Percentiles rank a stretch among this genome's conserved stretches.
Evolutionary conservation across 129 eudicot species (phyloP).

Genomic region (Saposhnikovia divaricata): DNA sequence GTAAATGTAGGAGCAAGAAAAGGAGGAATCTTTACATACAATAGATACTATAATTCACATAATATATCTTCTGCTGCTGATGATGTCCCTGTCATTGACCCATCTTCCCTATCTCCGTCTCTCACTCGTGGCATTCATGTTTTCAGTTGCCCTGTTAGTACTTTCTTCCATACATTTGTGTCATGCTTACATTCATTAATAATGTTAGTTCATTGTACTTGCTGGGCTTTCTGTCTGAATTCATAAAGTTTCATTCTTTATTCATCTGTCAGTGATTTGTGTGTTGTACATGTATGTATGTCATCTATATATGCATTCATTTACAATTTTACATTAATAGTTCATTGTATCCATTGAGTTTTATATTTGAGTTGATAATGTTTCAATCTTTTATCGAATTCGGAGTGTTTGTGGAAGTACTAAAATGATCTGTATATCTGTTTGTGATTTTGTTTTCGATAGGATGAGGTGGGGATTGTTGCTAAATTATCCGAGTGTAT

Average conservation of each 20-base stretch:
- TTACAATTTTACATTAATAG: neutral
- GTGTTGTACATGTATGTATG: neutral
- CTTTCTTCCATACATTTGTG: neutral
- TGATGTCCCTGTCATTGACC: conserved; percentile 18
- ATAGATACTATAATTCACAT: conserved; percentile 14
- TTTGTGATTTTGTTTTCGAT: conserved; percentile 1
- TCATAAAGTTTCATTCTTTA: neutral
- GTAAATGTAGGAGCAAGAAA: neutral
- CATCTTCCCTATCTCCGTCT: conserved; percentile 24
- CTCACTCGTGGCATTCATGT: conserved; percentile 82
- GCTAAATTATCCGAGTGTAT: conserved; percentile 90
- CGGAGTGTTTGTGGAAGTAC: too few relatives aligned
- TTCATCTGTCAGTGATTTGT: neutral
- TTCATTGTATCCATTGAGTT: neutral
- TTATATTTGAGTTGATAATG: neutral
- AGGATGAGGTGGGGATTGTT: conserved; percentile 94
- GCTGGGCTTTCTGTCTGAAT: neutral
- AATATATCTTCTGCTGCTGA: conserved; percentile 16
- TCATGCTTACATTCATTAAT: neutral
- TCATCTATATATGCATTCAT: too few relatives aligned
- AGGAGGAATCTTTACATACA: conserved; percentile 16
- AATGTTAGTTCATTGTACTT: neutral
- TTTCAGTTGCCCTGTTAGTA: conserved; percentile 73
- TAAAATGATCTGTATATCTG: neutral
- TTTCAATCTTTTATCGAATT: neutral